Conservation (phyloP, 2,329 filamentous ascomycete genomes). For the Ceratocystis harringtonii region DNA sequence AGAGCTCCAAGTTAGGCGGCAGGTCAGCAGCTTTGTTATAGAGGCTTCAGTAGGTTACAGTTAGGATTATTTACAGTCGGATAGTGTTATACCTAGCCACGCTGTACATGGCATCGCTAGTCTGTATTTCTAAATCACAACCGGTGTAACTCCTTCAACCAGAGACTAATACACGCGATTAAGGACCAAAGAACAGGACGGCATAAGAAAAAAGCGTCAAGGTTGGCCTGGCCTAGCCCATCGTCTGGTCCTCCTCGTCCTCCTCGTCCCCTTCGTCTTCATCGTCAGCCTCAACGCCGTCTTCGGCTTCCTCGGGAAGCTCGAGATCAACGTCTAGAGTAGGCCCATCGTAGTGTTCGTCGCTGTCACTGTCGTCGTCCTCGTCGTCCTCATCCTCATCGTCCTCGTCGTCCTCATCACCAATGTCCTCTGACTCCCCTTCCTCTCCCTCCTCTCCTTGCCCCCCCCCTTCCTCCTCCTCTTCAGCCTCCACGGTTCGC, state of each 20-base stretch:
- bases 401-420: slow-evolving; percentile 19
- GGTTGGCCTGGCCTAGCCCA: neutral
- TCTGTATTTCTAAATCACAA: too few species aligned
- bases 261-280: slow-evolving; percentile 12
- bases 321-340: slow-evolving; percentile 11
- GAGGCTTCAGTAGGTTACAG: too few species aligned
- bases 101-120: too few species aligned
- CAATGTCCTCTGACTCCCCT: neutral
- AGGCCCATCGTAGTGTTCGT: slow-evolving; percentile 12
- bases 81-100: too few species aligned
- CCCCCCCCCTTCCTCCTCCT: neutral
- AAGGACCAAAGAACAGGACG: too few species aligned
- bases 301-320: slow-evolving; percentile 17
- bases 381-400: slow-evolving; percentile 18
- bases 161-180: too few species aligned
- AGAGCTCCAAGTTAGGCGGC: too few species aligned
- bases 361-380: slow-evolving; percentile 14
- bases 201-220: too few species aligned
- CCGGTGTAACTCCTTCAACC: too few species aligned
- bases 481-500: neutral
- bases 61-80: too few species aligned
- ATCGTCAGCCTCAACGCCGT: slow-evolving; percentile 13
- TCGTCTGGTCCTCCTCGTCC: slow-evolving; percentile 12
- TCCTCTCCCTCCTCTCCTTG: neutral
- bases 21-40: too few species aligned